These are phyloP conservation scores for Aspergillus egyptiacus DNA, from an alignment of 495 filamentous ascomycete species.

Conservation along the genomic window DNA sequence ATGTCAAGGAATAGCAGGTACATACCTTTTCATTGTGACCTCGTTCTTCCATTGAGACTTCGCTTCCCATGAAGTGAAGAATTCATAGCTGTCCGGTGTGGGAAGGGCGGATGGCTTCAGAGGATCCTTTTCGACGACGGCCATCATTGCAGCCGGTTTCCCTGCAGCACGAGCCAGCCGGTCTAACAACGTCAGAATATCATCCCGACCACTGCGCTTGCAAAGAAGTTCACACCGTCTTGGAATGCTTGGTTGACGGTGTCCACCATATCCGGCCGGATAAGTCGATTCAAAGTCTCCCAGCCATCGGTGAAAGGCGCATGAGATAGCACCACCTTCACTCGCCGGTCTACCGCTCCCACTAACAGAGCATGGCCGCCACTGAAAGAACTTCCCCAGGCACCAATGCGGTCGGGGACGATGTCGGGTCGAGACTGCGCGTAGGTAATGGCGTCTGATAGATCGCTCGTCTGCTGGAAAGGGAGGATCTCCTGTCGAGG, in stretches of 20 bases:
- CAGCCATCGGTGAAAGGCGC: neutral
- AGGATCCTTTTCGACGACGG: neutral
- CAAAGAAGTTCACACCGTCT: neutral
- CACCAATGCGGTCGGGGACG: conserved; percentile 22
- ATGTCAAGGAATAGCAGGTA: neutral
- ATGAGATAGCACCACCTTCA: conserved; percentile 19
- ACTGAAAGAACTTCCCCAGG: conserved; percentile 29
- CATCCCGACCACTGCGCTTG: neutral
- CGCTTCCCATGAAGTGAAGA: neutral
- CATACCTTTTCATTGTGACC: neutral
- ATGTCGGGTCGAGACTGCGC: conserved; percentile 20
- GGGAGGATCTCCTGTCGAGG: too few species aligned
- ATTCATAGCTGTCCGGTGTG: neutral
- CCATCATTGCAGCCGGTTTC: neutral
- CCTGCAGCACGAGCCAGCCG: neutral
- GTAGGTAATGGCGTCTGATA: conserved; percentile 27
- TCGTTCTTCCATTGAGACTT: neutral
- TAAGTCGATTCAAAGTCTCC: neutral
- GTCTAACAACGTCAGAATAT: neutral
- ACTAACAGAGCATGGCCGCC: conserved; percentile 27
- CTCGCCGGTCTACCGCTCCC: conserved; percentile 29
- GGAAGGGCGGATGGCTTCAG: neutral
- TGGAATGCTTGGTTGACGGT: neutral
- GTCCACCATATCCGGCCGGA: neutral
- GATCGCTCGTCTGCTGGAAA: conserved; percentile 26